Percentiles rank a stretch among this genome's conserved stretches.
Conservation (phyloP, 345 rosid genomes). For the Barbarea vulgaris region DNA sequence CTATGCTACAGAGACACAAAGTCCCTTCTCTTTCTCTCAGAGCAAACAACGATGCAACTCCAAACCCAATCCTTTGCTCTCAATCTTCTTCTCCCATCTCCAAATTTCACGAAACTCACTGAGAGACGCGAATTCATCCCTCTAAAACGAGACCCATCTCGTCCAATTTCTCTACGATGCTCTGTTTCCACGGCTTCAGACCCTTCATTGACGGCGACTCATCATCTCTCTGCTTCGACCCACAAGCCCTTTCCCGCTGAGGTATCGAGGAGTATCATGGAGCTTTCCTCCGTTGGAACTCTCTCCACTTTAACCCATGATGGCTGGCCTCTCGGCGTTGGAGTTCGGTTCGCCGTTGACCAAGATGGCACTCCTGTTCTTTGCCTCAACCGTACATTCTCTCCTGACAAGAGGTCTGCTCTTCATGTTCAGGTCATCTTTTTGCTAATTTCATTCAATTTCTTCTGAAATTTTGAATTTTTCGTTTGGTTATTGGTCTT, state of each 20-base stretch:
- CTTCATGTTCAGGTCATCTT: conserved; percentile 83
- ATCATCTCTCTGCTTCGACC: conserved; percentile 29
- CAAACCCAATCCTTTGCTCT: conserved; percentile 57
- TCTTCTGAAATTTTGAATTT: background rate
- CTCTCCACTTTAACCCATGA: conserved; percentile 64
- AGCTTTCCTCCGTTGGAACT: conserved; percentile 74
- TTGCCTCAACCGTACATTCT: conserved; percentile 50
- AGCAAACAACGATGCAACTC: conserved; percentile 56
- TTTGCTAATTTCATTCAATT: background rate
- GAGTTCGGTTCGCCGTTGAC: conserved; percentile 86
- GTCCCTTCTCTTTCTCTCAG: background rate
- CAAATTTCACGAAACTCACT: conserved; percentile 39
- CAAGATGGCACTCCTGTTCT: conserved; percentile 77
- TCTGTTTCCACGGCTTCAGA: conserved; percentile 57
- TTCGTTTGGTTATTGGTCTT: background rate
- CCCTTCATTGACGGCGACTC: conserved; percentile 35
- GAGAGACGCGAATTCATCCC: conserved; percentile 40
- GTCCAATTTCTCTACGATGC: conserved; percentile 51
- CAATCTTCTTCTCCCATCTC: conserved; percentile 45
- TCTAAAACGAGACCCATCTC: conserved; percentile 44
- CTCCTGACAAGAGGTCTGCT: conserved; percentile 65
- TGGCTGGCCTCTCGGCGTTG: conserved; percentile 76
- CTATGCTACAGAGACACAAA: background rate
- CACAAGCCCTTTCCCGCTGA: conserved; percentile 85
- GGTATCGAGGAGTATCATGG: conserved; percentile 84